Conservation (phyloP, 2,329 filamentous ascomycete genomes). For the Aspergillus sp. region DNA sequence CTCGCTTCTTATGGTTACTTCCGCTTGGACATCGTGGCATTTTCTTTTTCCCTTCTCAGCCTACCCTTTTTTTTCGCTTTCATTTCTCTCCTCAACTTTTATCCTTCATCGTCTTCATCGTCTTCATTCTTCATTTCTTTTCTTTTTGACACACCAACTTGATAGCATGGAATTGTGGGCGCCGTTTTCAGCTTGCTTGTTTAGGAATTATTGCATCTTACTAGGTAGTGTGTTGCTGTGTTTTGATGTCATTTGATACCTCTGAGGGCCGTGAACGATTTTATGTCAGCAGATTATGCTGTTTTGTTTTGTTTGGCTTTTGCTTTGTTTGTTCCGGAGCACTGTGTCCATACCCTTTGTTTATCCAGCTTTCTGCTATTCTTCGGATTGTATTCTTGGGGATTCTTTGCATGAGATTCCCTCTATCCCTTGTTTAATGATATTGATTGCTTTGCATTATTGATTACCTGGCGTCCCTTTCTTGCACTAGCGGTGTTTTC, state of each 20-base stretch:
- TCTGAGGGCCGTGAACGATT: constrained; percentile 11
- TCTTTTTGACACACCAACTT: constrained; percentile 20
- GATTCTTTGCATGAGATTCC: constrained; percentile 10
- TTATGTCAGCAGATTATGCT: constrained; percentile 12
- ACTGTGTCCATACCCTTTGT: constrained; percentile 35
- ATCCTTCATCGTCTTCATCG: constrained; percentile 15
- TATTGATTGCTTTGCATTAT: constrained; percentile 26
- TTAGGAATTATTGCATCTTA: constrained; percentile 12
- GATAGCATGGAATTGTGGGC: constrained; percentile 35
- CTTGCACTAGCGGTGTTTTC: constrained; percentile 24
- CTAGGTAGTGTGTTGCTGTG: constrained; percentile 22
- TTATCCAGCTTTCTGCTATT: constrained; percentile 12
- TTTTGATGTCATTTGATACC: constrained; percentile 24
- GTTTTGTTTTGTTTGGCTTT: constrained; percentile 9
- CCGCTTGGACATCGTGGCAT: constrained; percentile 19
- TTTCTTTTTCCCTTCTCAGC: constrained; percentile 19
- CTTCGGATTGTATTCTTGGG: constrained; percentile 10
- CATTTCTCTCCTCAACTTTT: constrained; percentile 14
- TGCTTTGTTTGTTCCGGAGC: constrained; percentile 9
- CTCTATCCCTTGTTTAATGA: constrained; percentile 16
- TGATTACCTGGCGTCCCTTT: constrained; percentile 27
- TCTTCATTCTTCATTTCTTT: constrained; percentile 16
- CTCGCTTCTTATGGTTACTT: constrained; percentile 23
- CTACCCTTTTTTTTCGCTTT: constrained; percentile 9
- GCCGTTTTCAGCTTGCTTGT: constrained; percentile 21